A percentile compares a stretch with the other conserved stretches of the same genome.
Evolutionary conservation across 78 protist genomes (phyloP).

Genomic region (Parvularia atlantis): DNA sequence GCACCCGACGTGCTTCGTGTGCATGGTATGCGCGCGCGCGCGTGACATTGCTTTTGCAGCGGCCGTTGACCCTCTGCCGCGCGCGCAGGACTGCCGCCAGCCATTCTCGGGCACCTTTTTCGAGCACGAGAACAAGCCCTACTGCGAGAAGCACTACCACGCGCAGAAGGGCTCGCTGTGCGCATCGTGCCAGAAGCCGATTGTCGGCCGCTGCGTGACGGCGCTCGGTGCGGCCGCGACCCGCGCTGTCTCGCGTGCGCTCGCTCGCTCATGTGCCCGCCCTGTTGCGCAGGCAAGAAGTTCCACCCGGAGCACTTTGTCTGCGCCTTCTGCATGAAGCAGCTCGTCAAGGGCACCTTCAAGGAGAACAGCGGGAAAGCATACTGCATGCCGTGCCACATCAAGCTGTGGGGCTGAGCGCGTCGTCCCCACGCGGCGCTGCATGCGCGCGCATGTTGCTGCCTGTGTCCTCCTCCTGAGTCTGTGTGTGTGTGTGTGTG

Average conservation of each 20-base stretch:
- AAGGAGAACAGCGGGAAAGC: conserved; percentile 3
- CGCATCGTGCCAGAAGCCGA: conserved; percentile 19
- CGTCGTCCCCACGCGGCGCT: neutral
- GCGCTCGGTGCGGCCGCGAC: conserved; percentile 17
- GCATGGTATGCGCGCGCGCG: neutral
- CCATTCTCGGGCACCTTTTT: conserved; percentile 7
- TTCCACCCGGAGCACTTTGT: conserved; percentile 49
- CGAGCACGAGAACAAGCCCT: conserved; percentile 25
- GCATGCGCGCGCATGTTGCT: neutral
- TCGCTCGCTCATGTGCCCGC: too few species aligned
- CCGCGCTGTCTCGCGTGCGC: too few species aligned
- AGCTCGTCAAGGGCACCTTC: neutral
- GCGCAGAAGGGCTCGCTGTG: conserved; percentile 29
- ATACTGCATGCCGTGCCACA: conserved; percentile 13
- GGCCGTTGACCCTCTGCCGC: too few species aligned
- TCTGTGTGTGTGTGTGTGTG: neutral
- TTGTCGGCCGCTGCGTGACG: conserved; percentile 29
- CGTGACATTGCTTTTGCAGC: neutral
- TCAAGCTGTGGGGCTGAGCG: conserved; percentile 5
- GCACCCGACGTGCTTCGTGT: conserved; percentile 34
- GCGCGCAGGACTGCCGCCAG: neutral
- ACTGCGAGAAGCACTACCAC: conserved; percentile 27
- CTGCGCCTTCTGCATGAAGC: conserved; percentile 29
- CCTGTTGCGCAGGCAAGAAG: neutral
- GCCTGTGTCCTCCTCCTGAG: neutral